Evolutionary conservation across 2,329 filamentous ascomycete genomes (phyloP), one percentile per base, ranked within the genome.

Genomic region (Epichloe brachyelytri): DNA sequence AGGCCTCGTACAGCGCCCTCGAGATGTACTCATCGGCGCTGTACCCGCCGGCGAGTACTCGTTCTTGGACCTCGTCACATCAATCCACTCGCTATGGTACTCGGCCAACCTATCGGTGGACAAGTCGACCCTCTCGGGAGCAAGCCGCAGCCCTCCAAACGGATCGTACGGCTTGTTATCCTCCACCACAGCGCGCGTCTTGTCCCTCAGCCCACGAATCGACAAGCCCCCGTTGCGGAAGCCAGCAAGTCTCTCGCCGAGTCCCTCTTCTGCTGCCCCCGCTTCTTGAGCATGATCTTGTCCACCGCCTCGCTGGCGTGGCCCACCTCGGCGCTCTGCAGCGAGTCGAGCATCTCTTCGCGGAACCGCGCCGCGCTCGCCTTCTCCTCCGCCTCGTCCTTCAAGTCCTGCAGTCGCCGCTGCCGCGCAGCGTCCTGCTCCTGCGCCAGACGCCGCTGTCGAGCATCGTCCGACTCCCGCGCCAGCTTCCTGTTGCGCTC

Each of bases 121-220:
- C 30, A 94, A 62, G 10, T 76, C 72, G 62, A 88, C 91, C 59
- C 90, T 84, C 58, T 84, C 75, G 20, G 81, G 79, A 22, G 74
- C 74, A 48, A 90, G 78, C 45, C 78, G 69, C 54, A 90, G 70
- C 1, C 88, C 93, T 39, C 82, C 88, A 63, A 93, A 95, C 0
- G 91, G 86, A 70, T 96, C 89, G 69, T 95, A 96, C 0, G 88
- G 83, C 52, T 82, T 82, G 59, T 88, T 82, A 5, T 78, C 78
- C 46, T 57, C 62, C 7, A 12, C 37, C 20, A 14, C 55, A 7
- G 59, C 56, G 58, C 67, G 74, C 58, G 65, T 67, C 64, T 74
- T 76, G 60, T 77, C 83, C 67, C 86, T 88, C 52, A 96, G 76
- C 2, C 91, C 91, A 58, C 87, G 85, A 67, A 96, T 90, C 2